Conservation (phyloP, 257 asterid species). For the Voacanga thouarsii region DNA sequence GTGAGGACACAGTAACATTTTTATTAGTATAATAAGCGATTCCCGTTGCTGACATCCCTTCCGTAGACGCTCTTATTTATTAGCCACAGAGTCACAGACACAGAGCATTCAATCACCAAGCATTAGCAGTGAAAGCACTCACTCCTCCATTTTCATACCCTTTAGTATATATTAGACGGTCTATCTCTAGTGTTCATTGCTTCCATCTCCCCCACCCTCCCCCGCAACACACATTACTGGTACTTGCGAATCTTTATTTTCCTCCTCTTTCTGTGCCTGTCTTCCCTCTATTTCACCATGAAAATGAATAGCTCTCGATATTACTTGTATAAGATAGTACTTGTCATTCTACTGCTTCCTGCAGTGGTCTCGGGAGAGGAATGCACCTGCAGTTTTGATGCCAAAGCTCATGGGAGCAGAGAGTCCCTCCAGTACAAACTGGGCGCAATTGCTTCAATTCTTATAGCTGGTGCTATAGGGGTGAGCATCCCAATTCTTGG, state of each 20-base stretch:
- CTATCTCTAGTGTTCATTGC: not conserved
- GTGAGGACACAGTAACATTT: not conserved
- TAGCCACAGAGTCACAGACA: conserved; percentile 2
- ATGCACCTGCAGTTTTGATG: conserved; percentile 6
- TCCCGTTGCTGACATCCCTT: not conserved
- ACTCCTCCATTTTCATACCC: not conserved
- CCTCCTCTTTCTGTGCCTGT: not conserved
- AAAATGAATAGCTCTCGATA: not conserved
- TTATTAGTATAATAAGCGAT: not conserved
- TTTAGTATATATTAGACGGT: not conserved
- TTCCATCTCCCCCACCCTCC: too few species aligned
- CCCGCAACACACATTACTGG: not conserved
- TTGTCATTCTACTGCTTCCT: conserved; percentile 7
- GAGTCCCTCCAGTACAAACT: conserved; percentile 5
- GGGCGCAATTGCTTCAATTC: conserved; percentile 6
- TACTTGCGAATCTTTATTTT: not conserved
- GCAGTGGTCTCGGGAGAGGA: not conserved
- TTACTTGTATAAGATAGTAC: not conserved
- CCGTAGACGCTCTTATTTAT: conserved; percentile 9
- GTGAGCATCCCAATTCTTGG: conserved; percentile 15
- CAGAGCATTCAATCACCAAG: conserved; percentile 3
- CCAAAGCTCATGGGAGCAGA: not conserved
- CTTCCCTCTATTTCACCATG: conserved; percentile 12
- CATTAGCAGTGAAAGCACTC: not conserved
- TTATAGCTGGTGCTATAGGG: conserved; percentile 8